These are phyloP conservation scores for Leptodontidium sp. DNA, from an alignment of 2,329 filamentous ascomycete genomes.

Conservation along the genomic window DNA sequence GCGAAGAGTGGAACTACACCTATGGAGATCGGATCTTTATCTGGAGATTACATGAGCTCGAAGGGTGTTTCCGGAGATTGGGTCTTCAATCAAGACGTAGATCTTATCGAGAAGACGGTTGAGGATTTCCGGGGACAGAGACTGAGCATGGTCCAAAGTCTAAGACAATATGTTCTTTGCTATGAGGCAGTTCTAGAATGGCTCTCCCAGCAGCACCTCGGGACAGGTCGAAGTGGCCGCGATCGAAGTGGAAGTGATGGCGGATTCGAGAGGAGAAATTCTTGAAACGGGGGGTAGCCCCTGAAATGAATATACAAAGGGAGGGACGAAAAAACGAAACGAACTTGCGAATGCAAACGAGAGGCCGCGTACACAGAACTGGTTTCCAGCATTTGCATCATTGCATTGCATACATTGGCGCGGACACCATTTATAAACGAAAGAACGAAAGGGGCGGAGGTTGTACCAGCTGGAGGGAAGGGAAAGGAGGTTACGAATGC, in stretches of 20 bases:
- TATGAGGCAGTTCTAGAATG: conserved; percentile 96
- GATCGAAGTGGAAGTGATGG: conserved; percentile 42
- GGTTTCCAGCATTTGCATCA: conserved; percentile 7
- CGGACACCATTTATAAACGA: conserved; percentile 9
- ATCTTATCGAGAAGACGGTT: conserved; percentile 86
- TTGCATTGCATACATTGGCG: conserved; percentile 11
- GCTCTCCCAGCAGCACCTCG: conserved; percentile 58
- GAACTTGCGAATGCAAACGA: neutral
- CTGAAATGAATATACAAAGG: neutral
- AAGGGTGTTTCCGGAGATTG: conserved; percentile 61
- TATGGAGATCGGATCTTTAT: conserved; percentile 52
- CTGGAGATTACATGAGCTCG: conserved; percentile 40
- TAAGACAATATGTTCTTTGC: conserved; percentile 93
- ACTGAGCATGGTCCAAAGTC: conserved; percentile 94
- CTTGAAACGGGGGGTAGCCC: neutral
- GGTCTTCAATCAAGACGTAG: conserved; percentile 74
- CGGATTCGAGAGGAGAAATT: conserved; percentile 19
- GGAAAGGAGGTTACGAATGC: neutral
- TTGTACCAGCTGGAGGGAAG: neutral
- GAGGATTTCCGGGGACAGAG: conserved; percentile 89
- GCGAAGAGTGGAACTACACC: conserved; percentile 46
- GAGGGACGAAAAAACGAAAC: neutral
- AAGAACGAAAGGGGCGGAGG: neutral
- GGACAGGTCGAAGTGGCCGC: conserved; percentile 23
- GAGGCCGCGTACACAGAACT: conserved; percentile 6